A percentile compares a stretch with the other conserved stretches of the same genome.
These are phyloP conservation scores for Aureobasidium zeae DNA, from an alignment of 2,329 filamentous ascomycete species.

Conservation along the genomic window DNA sequence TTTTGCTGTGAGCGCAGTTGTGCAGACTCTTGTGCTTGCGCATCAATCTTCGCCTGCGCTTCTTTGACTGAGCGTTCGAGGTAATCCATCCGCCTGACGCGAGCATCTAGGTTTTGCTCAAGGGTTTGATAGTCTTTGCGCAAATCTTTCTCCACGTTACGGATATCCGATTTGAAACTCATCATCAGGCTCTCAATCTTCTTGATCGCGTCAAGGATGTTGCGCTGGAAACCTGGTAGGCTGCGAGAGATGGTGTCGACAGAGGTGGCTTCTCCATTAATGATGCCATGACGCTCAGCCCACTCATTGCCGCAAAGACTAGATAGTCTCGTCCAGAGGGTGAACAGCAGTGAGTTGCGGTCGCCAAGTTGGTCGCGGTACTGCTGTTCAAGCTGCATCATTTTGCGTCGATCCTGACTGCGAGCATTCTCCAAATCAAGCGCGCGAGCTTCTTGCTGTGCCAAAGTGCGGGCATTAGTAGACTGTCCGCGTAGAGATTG, in stretches of 20 bases:
- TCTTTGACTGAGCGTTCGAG: slow-evolving; percentile 72
- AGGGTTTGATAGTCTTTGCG: slow-evolving; percentile 82
- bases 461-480: slow-evolving; percentile 75
- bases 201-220: slow-evolving; percentile 77
- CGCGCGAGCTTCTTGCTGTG: slow-evolving; percentile 75
- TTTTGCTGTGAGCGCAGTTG: slow-evolving; percentile 17
- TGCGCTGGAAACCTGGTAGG: slow-evolving; percentile 80
- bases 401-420: slow-evolving; percentile 66
- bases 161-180: slow-evolving; percentile 70
- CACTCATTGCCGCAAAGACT: slow-evolving; percentile 83
- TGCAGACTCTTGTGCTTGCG: slow-evolving; percentile 37
- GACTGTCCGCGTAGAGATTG: slow-evolving; percentile 80
- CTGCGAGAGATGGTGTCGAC: slow-evolving; percentile 79
- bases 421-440: slow-evolving; percentile 76
- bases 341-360: slow-evolving; percentile 76
- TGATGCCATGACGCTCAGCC: slow-evolving; percentile 78
- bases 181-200: slow-evolving; percentile 72
- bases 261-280: slow-evolving; percentile 78
- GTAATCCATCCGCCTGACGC: slow-evolving; percentile 76
- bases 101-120: slow-evolving; percentile 68
- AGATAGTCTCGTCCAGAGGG: slow-evolving; percentile 84
- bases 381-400: slow-evolving; percentile 65
- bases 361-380: slow-evolving; percentile 83
- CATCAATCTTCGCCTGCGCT: slow-evolving; percentile 42
- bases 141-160: slow-evolving; percentile 78